Conservation (phyloP, 371 early-diverging fungal species). For the Blastocladiella emersonii region DNA sequence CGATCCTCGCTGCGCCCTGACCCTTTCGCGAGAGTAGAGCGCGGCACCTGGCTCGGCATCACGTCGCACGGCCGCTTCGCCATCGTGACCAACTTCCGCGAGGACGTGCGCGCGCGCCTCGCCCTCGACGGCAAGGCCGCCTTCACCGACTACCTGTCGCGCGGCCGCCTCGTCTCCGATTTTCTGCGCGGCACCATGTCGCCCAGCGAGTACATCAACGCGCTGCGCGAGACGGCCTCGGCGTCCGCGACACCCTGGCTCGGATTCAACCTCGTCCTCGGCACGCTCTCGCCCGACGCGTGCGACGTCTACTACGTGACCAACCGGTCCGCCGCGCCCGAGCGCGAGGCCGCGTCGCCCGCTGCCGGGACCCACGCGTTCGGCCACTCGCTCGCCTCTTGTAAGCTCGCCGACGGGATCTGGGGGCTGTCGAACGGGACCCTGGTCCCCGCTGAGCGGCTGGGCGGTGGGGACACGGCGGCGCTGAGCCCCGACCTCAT, state of each 20-base stretch:
- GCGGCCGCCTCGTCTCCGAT: constrained; percentile 36
- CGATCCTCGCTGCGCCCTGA: too few species aligned
- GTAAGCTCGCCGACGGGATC: constrained; percentile 1
- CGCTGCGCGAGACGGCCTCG: constrained; percentile 12
- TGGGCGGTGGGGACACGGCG: constrained; percentile 33
- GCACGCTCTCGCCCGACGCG: constrained; percentile 18
- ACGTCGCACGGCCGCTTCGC: constrained; percentile 33
- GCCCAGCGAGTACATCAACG: constrained; percentile 16
- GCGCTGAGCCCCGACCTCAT: constrained; percentile 12
- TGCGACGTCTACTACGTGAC: constrained; percentile 29
- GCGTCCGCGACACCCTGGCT: constrained; percentile 16
- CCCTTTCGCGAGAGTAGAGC: constrained; percentile 20
- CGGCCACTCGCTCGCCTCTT: constrained; percentile 2
- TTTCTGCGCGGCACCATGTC: constrained; percentile 15
- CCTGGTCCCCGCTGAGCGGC: not conserved
- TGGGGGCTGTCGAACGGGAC: constrained; percentile 1
- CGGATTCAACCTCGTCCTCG: constrained; percentile 37
- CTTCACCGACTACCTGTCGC: constrained; percentile 13
- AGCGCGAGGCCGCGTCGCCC: constrained; percentile 8
- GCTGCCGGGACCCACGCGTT: not conserved
- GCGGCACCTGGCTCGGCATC: constrained; percentile 47
- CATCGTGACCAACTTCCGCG: constrained; percentile 42
- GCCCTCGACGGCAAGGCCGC: not conserved
- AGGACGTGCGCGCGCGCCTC: constrained; percentile 14
- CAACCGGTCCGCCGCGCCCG: constrained; percentile 10